Evolutionary conservation across 148 eudicot species (phyloP).

Genomic region (Rhododendron molle): DNA sequence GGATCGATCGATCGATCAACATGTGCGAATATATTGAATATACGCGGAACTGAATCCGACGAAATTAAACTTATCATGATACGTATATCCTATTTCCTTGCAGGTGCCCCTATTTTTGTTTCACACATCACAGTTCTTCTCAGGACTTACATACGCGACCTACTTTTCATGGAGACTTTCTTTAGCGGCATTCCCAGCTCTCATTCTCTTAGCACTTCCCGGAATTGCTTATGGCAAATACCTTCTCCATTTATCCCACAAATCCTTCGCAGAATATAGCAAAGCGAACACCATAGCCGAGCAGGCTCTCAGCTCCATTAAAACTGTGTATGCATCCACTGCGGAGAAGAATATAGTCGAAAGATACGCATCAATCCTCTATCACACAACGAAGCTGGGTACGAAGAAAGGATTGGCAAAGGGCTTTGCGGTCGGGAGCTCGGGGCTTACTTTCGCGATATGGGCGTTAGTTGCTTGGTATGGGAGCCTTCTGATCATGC

Average conservation of each 20-base stretch:
- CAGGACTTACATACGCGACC: slow-evolving; percentile 70
- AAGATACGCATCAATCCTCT: slow-evolving; percentile 52
- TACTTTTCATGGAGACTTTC: slow-evolving; percentile 91
- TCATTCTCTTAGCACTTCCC: slow-evolving; percentile 68
- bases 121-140: slow-evolving; percentile 74
- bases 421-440: slow-evolving; percentile 87
- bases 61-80: background rate
- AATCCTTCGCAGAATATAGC: slow-evolving; percentile 55
- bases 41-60: too few species aligned
- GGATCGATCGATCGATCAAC: background rate
- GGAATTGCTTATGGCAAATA: slow-evolving; percentile 76
- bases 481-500: slow-evolving; percentile 76
- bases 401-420: slow-evolving; percentile 81
- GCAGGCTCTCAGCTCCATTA: slow-evolving; percentile 79
- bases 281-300: slow-evolving; percentile 63
- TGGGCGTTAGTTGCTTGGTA: slow-evolving; percentile 99
- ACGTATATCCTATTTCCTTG: background rate
- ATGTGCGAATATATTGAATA: too few species aligned
- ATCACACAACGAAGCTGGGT: slow-evolving; percentile 57
- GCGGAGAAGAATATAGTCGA: slow-evolving; percentile 71
- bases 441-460: slow-evolving; percentile 71
- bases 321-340: slow-evolving; percentile 78
- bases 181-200: slow-evolving; percentile 71
- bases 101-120: slow-evolving; percentile 88
- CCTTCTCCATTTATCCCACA: slow-evolving; percentile 49